Conservation (phyloP, 176 grass and related monocot species). For the Rhynchospora breviuscula region DNA sequence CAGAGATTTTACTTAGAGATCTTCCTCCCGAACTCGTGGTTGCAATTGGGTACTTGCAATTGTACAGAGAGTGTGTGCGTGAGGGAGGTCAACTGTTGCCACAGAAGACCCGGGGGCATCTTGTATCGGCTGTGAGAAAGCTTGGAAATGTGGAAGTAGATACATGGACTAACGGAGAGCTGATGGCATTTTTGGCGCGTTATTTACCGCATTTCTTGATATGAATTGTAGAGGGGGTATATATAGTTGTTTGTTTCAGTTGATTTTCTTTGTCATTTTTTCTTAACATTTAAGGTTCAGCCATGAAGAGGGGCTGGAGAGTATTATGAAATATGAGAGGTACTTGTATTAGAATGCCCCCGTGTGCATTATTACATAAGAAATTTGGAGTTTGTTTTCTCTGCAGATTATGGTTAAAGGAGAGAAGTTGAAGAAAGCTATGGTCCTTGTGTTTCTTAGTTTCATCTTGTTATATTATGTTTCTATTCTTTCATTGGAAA, state of each 20-base stretch:
- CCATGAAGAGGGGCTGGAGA: slow-evolving; percentile 4
- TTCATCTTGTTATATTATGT: not conserved
- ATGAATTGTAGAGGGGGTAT: slow-evolving; percentile 18
- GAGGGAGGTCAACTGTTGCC: slow-evolving; percentile 40
- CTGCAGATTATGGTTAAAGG: not conserved
- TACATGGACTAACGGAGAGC: slow-evolving; percentile 37
- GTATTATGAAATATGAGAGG: slow-evolving; percentile 21
- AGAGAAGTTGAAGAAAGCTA: not conserved
- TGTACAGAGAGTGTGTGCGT: slow-evolving; percentile 38
- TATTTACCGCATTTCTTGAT: slow-evolving; percentile 56
- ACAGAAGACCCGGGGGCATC: slow-evolving; percentile 55
- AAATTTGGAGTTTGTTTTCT: not conserved
- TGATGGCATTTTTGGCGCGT: slow-evolving; percentile 46
- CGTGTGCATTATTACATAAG: slow-evolving; percentile 15
- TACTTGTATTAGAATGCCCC: slow-evolving; percentile 8
- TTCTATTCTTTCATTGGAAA: too few species aligned
- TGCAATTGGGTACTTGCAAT: slow-evolving; percentile 51
- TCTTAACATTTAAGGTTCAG: not conserved
- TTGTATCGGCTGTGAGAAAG: slow-evolving; percentile 43
- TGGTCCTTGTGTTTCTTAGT: too few species aligned
- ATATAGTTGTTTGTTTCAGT: slow-evolving; percentile 6
- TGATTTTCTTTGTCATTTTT: not conserved
- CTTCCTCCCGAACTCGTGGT: slow-evolving; percentile 47
- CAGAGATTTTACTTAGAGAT: slow-evolving; percentile 42
- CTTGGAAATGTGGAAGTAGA: slow-evolving; percentile 28